Evolutionary conservation across 257 asterid genomes (phyloP), one percentile per base, ranked within the genome.

Genomic region (Paulownia fortunei): DNA sequence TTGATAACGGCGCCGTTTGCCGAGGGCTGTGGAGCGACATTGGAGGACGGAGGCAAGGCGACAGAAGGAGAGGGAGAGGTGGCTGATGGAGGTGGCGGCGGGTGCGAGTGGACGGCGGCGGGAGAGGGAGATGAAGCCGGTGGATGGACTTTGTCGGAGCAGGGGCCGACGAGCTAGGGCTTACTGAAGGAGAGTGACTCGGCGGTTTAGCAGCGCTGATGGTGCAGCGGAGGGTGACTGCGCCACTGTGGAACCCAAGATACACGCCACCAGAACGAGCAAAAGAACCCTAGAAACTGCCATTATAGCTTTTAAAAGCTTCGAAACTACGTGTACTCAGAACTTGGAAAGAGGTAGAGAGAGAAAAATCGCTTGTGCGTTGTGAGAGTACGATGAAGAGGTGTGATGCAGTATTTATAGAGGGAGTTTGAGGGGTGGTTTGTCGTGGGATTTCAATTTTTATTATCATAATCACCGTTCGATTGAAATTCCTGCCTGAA

Each of bases 271-370:
- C 37, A 34, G 2, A 34, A 34, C 37, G 37, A 34, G 37, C 37
- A 34, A 34, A 2, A 34, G 37, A 34, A 34, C 42, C 55, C 75
- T 54, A 18, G 69, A 54, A 76, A 55, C 69, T 30, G 81, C 81
- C 81, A 76, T 76, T 55, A 6, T 18, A 18, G 4, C 34, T 4
- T 55, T 19, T 21, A 0, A 6, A 21, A 55, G 62, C 62, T 64
- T 37, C 5, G n/a, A 3, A 60, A 24, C 5, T 1, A 12, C 51
- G 51, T 8, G 12, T 5, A 42, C 15, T 3, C 15, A 42, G 51
- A 2, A 52, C 9, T 4, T 51, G 15, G 16, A 18, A 23, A 5
- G 8, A 23, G 15, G 5, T 2, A 24, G 68, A 49, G 73, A 64
- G 67, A 34, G 55, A 65, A 41, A 47, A 18, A 24, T 11, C 1